Conservation (phyloP, 257 asterid species). For the Primulina tabacum region DNA sequence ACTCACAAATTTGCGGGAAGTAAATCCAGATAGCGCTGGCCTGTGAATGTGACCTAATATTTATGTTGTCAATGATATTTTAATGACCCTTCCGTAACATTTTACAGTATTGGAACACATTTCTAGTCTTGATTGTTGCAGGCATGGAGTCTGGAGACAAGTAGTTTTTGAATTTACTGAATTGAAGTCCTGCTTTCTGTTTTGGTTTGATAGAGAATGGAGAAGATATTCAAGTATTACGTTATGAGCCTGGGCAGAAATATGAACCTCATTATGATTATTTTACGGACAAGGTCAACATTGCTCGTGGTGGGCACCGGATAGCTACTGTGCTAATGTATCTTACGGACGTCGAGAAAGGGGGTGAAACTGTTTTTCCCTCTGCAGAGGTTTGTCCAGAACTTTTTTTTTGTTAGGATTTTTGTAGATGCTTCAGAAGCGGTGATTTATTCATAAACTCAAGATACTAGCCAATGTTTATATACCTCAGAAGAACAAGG, state of each 20-base stretch:
- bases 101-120: neutral
- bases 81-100: neutral
- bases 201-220: conserved; percentile 63
- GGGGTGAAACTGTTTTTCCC: conserved; percentile 97
- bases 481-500: neutral
- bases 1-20: neutral
- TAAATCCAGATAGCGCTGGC: neutral
- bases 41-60: neutral
- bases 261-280: conserved; percentile 90
- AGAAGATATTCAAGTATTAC: conserved; percentile 89
- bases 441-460: neutral
- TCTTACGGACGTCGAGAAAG: conserved; percentile 82
- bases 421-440: conserved; percentile 5
- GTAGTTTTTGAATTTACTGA: conserved; percentile 6
- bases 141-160: conserved; percentile 2
- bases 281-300: conserved; percentile 73
- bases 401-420: neutral
- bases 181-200: conserved; percentile 18
- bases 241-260: conserved; percentile 88
- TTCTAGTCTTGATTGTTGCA: neutral
- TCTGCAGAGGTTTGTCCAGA: conserved; percentile 75
- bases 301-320: conserved; percentile 92
- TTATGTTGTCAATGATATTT: neutral
- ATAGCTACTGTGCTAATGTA: conserved; percentile 90
- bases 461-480: conserved; percentile 1